Conservation (phyloP, 805 yeast species). For the Wickerhamomyces kurtzmanii region DNA sequence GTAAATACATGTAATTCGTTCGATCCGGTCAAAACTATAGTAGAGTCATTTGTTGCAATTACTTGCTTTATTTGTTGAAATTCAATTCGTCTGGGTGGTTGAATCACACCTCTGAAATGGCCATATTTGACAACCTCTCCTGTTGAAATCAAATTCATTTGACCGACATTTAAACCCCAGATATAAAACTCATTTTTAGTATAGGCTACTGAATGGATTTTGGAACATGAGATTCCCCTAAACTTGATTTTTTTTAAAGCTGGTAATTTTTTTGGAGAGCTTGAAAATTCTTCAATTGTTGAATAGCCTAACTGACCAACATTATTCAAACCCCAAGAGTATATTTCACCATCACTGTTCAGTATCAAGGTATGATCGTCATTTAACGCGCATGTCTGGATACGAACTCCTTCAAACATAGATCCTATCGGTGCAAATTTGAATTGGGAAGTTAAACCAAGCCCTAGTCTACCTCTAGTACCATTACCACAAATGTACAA, state of each 20-base stretch:
- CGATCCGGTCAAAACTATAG: conserved; percentile 48
- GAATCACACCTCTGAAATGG: conserved; percentile 24
- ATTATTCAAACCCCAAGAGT: conserved; percentile 73
- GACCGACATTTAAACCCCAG: conserved; percentile 83
- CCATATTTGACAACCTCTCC: conserved; percentile 21
- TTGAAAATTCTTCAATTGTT: conserved; percentile 17
- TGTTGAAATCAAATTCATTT: conserved; percentile 48
- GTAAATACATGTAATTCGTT: conserved; percentile 56
- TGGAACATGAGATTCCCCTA: conserved; percentile 41
- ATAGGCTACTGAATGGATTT: conserved; percentile 57
- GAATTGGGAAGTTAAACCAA: conserved; percentile 28
- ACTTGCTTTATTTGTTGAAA: conserved; percentile 40
- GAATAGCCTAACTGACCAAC: conserved; percentile 57
- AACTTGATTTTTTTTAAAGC: conserved; percentile 16
- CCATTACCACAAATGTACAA: conserved; percentile 56
- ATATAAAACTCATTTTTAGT: conserved; percentile 33
- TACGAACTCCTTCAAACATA: conserved; percentile 22
- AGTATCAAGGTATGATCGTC: conserved; percentile 61
- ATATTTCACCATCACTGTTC: conserved; percentile 42
- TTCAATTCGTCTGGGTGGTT: conserved; percentile 28
- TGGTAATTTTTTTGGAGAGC: conserved; percentile 16
- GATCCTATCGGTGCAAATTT: conserved; percentile 31
- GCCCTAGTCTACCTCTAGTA: too few species aligned
- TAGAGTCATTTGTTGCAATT: conserved; percentile 57
- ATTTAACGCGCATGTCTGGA: conserved; percentile 36